Evolutionary conservation across 73 alveolate species (phyloP).

Genomic region (Paramecium octaurelia): DNA sequence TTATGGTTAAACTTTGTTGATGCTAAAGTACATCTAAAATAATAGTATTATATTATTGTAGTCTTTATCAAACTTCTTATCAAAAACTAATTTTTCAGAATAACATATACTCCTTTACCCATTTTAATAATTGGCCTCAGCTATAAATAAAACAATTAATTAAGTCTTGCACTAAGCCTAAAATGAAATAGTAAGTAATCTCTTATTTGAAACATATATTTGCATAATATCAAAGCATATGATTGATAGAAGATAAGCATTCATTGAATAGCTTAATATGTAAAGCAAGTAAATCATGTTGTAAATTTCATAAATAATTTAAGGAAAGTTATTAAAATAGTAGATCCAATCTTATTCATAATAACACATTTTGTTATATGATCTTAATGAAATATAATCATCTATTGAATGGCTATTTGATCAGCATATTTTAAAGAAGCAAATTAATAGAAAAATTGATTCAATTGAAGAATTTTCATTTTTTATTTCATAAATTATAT

Average conservation of each 20-base stretch:
- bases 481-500: neutral
- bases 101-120: neutral
- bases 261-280: neutral
- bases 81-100: neutral
- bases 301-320: neutral
- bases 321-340: neutral
- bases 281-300: neutral
- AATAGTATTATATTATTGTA: neutral
- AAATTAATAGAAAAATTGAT: neutral
- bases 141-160: neutral
- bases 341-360: neutral
- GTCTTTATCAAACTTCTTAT: neutral
- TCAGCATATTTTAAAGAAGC: neutral
- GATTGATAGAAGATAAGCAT: neutral
- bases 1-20: neutral
- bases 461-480: neutral
- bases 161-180: neutral
- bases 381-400: neutral
- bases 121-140: neutral
- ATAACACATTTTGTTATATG: neutral
- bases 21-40: neutral
- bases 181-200: neutral
- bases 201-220: neutral
- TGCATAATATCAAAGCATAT: neutral
- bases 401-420: neutral